A percentile compares a stretch with the other conserved stretches of the same genome.
phyloP scores from a whole-genome alignment of 257 asterid genomes.

The Ballota nigra region DNA sequence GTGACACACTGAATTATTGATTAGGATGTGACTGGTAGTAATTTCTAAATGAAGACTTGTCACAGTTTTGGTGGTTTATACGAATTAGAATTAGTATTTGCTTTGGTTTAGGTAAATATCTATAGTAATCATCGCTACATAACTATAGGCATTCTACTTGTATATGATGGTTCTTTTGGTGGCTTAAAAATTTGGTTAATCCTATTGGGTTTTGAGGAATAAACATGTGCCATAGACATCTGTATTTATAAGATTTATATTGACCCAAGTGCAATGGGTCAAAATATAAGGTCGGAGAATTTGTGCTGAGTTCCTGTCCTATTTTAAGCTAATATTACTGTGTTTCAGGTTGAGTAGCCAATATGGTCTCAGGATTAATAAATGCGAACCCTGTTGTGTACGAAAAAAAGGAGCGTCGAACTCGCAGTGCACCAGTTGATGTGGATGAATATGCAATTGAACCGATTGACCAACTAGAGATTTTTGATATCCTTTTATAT shows the following conservation, averaged over 20 bases:
- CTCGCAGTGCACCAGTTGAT: slow-evolving; percentile 44
- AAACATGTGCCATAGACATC: no score
- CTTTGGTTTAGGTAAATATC: background rate
- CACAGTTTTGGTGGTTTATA: background rate
- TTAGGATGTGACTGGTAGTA: background rate
- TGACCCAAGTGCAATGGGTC: background rate
- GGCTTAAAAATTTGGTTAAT: no score
- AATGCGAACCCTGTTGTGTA: slow-evolving; percentile 87
- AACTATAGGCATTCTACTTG: background rate
- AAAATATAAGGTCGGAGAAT: background rate
- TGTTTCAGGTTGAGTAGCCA: slow-evolving; percentile 38
- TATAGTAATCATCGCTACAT: background rate
- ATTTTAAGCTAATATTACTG: slow-evolving; percentile 15
- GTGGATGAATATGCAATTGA: slow-evolving; percentile 64
- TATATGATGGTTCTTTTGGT: background rate
- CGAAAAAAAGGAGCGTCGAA: slow-evolving; percentile 77
- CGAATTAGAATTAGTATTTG: background rate
- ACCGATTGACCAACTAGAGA: slow-evolving; percentile 70
- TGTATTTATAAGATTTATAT: no score
- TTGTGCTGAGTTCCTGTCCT: background rate
- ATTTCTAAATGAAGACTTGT: background rate
- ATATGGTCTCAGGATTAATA: slow-evolving; percentile 66
- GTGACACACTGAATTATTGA: no score
- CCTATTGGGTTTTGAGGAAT: no score
- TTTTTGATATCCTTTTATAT: slow-evolving; percentile 83